Base-by-base conservation (phyloP, 192 early-diverging fungal species). In the Rhizoclosmatium globosum region DNA sequence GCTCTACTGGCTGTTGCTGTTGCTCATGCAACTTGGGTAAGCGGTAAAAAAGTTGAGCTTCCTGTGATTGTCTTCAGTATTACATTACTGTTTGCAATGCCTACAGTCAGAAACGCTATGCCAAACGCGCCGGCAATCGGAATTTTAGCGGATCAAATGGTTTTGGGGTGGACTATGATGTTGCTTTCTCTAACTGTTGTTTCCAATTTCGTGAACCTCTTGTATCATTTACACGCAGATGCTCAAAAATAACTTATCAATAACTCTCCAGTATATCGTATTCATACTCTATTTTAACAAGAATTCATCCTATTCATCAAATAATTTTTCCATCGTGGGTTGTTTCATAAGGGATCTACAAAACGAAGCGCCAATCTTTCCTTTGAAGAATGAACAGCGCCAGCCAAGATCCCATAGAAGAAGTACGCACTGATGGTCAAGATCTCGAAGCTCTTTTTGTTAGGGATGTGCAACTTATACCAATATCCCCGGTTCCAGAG, bases 71-170 rank as follows among this genome's bases (percentile, higher is more conserved):
- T 74, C 59, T 38, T 62, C 19, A 43, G 58, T 0, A 47, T 74
- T n/a, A 31, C 58, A 11, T 43, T 74, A 3, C 43, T 74, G 23
- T 74, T 74, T 47, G 72, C 72, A 13, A 74, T 74, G 38, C 72
- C 72, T 9, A 62, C 59, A n/a, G 42, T 74, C 11, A 53, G 72
- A 39, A 74, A 74, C 39, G 72, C 72, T 39, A 74, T 74, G 72
- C 72, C 72, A 7, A 62, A 59, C 43, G 72, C 72, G 4, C 72
- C 72, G 21, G 13, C 59, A 13, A 62, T 74, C 19, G 72, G 72
- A 44, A 59, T 74, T 17, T 43, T 74, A 39, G 42, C 44, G 2
- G 72, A 74, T 45, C 72, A 74, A 19, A 74, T 74, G 72, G 57
- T 60, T n/a, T 31, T 42, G n/a, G 72, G 72, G 4, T 74, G 72